Base-by-base conservation (phyloP, 768 basidiomycete genomes). In the Paxillus involutus region DNA sequence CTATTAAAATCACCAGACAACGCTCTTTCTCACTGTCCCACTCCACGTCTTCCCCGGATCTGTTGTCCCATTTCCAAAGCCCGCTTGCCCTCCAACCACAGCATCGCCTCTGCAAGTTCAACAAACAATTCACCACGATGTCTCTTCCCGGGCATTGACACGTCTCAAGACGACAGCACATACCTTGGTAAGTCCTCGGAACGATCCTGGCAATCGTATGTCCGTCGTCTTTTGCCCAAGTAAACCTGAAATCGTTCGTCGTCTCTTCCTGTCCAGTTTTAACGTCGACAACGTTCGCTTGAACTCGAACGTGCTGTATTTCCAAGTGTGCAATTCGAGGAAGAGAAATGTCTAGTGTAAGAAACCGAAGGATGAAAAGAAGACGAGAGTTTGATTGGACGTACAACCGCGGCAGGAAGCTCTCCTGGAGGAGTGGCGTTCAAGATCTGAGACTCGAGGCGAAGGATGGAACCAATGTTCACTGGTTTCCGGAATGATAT, bases 401-500 rank as follows among this genome's bases (percentile, higher is more conserved):
- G 62, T 65, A 91, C 88, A 21, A 88, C 82, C 6, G 83, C 70
- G 24, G 77, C 73, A n/a, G 82, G 75, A 9, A 48, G 35, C 32
- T 58, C 47, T 6, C 47, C 50, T 3, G 26, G 33, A 19, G 73
- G 67, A 0, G 73, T 69, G 1, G 83, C 80, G 60, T 90, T 82
- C 10, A 88, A 75, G 36, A 93, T 80, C 58, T 83, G 79, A 1
- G 88, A 88, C 1, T 81, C 82, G 36, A 94, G 76, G 3, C 86
- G 81, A 13, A 94, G 79, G 46, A 92, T 88, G 0, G 86, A 89
- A 6, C 91, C 91, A 43, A 93, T 92, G 2, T 90, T 88, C 0
- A 94, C 91, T 0, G 91, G 90, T 29, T 83, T 80, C 43, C 80
- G 77, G 72, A 94, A 93, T 2, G 84, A 83, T 64, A 93, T 91